Conservation (phyloP, 106 monocot genomes). For the Acanthochlamys bracteata region DNA sequence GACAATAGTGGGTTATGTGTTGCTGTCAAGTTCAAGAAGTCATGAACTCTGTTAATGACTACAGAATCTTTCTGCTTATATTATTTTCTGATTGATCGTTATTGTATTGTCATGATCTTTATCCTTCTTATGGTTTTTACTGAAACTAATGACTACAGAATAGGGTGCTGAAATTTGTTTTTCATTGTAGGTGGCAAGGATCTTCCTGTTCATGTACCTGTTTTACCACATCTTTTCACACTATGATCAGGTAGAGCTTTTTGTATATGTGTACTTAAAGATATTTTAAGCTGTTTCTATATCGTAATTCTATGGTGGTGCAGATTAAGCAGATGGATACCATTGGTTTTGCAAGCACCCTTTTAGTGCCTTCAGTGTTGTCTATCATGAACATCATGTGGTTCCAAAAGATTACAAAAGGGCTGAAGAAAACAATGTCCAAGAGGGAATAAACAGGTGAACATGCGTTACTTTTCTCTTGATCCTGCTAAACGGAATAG, state of each 20-base stretch:
- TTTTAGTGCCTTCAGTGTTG: conserved; percentile 20
- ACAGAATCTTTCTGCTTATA: no score
- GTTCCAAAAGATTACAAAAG: conserved; percentile 33
- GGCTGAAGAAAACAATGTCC: conserved; percentile 29
- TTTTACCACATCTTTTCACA: conserved; percentile 19
- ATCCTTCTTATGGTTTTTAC: not conserved
- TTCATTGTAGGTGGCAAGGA: conserved; percentile 16
- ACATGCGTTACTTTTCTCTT: no score
- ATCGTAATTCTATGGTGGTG: not conserved
- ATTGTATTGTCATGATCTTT: no score
- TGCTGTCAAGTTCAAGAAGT: no score
- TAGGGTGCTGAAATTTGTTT: not conserved
- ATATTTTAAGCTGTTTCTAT: not conserved
- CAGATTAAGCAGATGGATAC: conserved; percentile 31
- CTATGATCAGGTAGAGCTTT: conserved; percentile 13
- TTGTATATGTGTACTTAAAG: not conserved
- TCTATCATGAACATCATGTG: conserved; percentile 33
- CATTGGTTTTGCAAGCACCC: conserved; percentile 18
- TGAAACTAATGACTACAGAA: not conserved
- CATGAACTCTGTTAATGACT: not conserved
- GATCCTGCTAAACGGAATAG: no score
- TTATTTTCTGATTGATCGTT: not conserved
- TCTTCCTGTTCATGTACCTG: conserved; percentile 18
- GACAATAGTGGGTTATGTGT: no score
- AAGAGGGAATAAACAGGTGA: conserved; percentile 23